Conservation (phyloP, 768 basidiomycete species). For the Fistulinella prunicolor region DNA sequence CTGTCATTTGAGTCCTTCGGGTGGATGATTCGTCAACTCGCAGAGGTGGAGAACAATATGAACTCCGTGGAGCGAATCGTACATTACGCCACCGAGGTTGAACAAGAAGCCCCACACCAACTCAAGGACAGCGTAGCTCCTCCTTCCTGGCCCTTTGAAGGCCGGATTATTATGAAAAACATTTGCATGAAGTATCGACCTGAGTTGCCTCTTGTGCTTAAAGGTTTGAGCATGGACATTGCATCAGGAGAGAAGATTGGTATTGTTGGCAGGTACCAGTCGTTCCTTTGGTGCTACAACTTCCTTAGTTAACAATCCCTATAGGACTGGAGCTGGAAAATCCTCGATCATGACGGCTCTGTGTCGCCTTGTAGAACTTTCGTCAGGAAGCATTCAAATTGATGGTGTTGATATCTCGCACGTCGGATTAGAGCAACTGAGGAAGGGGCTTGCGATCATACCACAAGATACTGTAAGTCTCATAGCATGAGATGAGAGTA, state of each 20-base stretch:
- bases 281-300: conserved; percentile 5
- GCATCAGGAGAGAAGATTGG: conserved; percentile 86
- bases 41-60: conserved; percentile 93
- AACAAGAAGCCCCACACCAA: conserved; percentile 77
- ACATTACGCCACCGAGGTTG: conserved; percentile 75
- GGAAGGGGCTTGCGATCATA: conserved; percentile 70
- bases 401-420: conserved; percentile 83
- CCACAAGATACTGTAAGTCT: conserved; percentile 60
- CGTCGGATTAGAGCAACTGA: conserved; percentile 73
- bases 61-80: conserved; percentile 85
- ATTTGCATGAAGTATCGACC: conserved; percentile 82
- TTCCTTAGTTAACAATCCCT: neutral
- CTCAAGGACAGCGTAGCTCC: conserved; percentile 58
- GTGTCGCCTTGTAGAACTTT: conserved; percentile 80
- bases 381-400: conserved; percentile 69
- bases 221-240: conserved; percentile 71
- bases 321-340: conserved; percentile 83
- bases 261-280: conserved; percentile 64
- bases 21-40: conserved; percentile 73
- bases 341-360: conserved; percentile 87
- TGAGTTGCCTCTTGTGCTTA: conserved; percentile 85
- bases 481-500: neutral
- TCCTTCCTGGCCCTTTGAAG: conserved; percentile 69
- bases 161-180: conserved; percentile 70
- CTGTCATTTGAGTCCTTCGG: conserved; percentile 49